phyloP scores from a whole-genome alignment of 176 grass and related monocot genomes.

The Neostapfia colusana region DNA sequence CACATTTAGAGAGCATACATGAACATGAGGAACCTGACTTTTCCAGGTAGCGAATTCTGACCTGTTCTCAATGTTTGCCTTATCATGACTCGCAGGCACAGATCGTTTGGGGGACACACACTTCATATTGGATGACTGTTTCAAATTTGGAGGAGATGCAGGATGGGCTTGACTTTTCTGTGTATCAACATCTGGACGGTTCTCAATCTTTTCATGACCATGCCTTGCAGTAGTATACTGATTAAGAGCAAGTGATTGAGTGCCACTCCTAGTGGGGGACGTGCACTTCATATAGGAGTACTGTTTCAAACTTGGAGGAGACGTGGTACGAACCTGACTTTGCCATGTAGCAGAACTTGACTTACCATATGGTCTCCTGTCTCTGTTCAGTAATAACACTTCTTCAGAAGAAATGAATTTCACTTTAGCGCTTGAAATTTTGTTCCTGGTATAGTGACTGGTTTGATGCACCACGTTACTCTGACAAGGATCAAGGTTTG shows the following conservation, averaged over 20 bases:
- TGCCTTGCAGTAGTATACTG: conserved; percentile 13
- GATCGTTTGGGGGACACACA: conserved; percentile 1
- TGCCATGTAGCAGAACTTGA: not conserved
- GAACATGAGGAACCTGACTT: not conserved
- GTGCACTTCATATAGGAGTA: not conserved
- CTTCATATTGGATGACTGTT: not conserved
- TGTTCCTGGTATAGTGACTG: conserved; percentile 17
- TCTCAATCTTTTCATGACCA: not conserved
- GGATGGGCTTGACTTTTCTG: not conserved
- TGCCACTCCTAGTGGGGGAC: conserved; percentile 20
- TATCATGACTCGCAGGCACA: conserved; percentile 23
- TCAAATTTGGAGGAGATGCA: conserved; percentile 7
- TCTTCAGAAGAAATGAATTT: conserved; percentile 48
- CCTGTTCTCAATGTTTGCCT: conserved; percentile 7
- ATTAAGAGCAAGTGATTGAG: not conserved
- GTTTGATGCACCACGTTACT: conserved; percentile 19
- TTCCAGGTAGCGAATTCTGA: not conserved
- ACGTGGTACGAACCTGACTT: conserved; percentile 1
- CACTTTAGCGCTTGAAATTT: conserved; percentile 34
- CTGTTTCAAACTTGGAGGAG: conserved; percentile 7
- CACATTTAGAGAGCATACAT: conserved; percentile 10
- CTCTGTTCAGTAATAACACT: conserved; percentile 28
- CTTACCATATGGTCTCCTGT: not conserved
- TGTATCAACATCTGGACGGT: not conserved
- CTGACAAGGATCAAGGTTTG: not conserved